Evolutionary conservation across 1,284 basidiomycete genomes (phyloP).

Genomic region (Grifola frondosa): DNA sequence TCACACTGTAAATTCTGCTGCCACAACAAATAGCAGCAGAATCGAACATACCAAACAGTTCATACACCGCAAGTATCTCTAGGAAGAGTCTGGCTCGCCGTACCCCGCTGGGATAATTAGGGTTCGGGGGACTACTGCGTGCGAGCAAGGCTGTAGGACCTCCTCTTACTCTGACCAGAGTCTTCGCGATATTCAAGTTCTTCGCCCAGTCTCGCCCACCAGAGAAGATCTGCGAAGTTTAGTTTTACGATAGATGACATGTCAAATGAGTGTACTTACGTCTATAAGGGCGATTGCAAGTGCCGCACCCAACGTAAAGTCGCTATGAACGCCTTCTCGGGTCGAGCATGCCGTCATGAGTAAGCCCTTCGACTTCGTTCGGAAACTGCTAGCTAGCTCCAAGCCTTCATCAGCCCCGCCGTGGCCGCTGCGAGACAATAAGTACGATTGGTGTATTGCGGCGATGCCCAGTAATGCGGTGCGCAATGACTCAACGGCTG

Average conservation of each 20-base stretch:
- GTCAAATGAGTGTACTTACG: constrained; percentile 31
- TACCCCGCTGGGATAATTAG: constrained; percentile 35
- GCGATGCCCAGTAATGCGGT: constrained; percentile 28
- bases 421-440: constrained; percentile 26
- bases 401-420: constrained; percentile 28
- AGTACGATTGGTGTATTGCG: constrained; percentile 30
- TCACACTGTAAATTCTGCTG: constrained; percentile 2
- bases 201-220: constrained; percentile 42
- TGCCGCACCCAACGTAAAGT: constrained; percentile 41
- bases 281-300: constrained; percentile 41
- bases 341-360: constrained; percentile 29
- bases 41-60: constrained; percentile 43
- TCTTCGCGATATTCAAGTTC: constrained; percentile 43
- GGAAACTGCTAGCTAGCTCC: constrained; percentile 27
- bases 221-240: constrained; percentile 42
- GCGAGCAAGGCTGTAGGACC: constrained; percentile 36
- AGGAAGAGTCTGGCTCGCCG: constrained; percentile 40
- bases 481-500: constrained; percentile 29
- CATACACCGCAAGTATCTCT: constrained; percentile 48
- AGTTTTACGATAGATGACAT: not conserved
- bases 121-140: constrained; percentile 33
- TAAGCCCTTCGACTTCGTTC: constrained; percentile 28
- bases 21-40: not conserved
- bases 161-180: constrained; percentile 41
- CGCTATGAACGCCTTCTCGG: constrained; percentile 30